Conservation (phyloP, 805 yeast species). For the Aciculoconidium aculeatum region DNA sequence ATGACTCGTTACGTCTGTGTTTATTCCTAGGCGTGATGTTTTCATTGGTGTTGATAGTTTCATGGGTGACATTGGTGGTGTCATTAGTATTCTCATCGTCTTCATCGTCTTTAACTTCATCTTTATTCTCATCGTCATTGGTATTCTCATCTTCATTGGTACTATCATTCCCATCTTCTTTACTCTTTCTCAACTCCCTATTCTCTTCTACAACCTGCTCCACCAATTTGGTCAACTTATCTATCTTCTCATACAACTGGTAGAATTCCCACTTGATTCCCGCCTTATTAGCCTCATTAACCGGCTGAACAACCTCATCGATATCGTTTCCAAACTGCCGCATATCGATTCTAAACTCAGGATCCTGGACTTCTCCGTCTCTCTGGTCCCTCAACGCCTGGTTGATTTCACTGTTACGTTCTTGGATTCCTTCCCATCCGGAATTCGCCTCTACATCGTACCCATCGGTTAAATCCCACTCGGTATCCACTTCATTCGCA, state of each 20-base stretch:
- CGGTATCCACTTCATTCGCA: slow-evolving; percentile 69
- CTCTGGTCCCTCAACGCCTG: slow-evolving; percentile 44
- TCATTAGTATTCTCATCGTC: no score
- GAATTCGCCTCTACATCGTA: slow-evolving; percentile 32
- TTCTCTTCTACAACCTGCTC: slow-evolving; percentile 33
- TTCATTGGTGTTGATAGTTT: no score
- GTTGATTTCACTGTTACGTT: slow-evolving; percentile 32
- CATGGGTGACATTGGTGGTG: no score
- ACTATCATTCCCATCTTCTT: slow-evolving; percentile 2
- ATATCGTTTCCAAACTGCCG: slow-evolving; percentile 47
- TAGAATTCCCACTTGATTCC: slow-evolving; percentile 65
- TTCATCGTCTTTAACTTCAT: no score
- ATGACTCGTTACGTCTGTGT: no score
- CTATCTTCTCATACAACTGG: slow-evolving; percentile 48
- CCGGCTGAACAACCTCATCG: slow-evolving; percentile 50
- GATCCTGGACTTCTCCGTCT: slow-evolving; percentile 63
- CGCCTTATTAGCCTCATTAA: slow-evolving; percentile 44
- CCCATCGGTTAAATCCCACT: slow-evolving; percentile 83
- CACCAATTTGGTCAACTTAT: slow-evolving; percentile 37
- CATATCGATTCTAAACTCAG: slow-evolving; percentile 52
- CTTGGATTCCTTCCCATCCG: slow-evolving; percentile 35
- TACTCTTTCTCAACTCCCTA: slow-evolving; percentile 17
- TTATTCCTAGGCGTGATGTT: no score
- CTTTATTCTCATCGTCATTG: background rate
- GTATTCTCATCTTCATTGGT: background rate